phyloP scores from a whole-genome alignment of 2,329 filamentous ascomycete species.

The Fusarium circinatum region DNA sequence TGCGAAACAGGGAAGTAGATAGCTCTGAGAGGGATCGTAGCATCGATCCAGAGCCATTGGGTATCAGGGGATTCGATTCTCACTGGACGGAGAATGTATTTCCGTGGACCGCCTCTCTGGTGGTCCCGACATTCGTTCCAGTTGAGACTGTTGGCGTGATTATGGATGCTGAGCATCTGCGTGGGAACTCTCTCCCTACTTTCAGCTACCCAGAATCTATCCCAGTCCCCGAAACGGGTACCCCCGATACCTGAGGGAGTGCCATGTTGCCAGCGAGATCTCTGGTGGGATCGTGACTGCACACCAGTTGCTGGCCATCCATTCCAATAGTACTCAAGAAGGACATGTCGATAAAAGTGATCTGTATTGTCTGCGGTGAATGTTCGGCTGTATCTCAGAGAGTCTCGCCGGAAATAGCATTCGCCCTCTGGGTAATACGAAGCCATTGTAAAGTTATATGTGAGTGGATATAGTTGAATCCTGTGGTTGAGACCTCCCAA shows the following conservation, averaged over 20 bases:
- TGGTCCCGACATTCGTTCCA: slow-evolving; percentile 16
- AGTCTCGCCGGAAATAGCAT: slow-evolving; percentile 10
- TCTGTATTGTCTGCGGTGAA: background rate
- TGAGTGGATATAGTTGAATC: no score
- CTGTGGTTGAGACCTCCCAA: no score
- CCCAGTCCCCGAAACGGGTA: background rate
- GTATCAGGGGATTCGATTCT: background rate
- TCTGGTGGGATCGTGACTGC: background rate
- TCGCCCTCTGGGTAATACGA: slow-evolving; percentile 23
- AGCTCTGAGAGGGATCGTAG: background rate
- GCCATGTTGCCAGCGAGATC: background rate
- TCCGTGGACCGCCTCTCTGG: background rate
- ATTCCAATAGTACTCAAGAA: slow-evolving; percentile 18
- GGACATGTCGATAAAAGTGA: background rate
- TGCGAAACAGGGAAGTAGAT: background rate
- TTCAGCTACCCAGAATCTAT: slow-evolving; percentile 6
- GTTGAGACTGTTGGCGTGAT: slow-evolving; percentile 4
- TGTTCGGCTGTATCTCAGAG: background rate
- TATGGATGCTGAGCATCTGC: background rate
- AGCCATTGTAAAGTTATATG: background rate
- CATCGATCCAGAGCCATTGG: slow-evolving; percentile 20
- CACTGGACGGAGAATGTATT: slow-evolving; percentile 16
- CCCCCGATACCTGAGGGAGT: accelerated
- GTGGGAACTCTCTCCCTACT: no score
- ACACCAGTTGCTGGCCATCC: background rate